Conservation (phyloP, 176 grass and related monocot genomes). For the Cenchrus americanus region DNA sequence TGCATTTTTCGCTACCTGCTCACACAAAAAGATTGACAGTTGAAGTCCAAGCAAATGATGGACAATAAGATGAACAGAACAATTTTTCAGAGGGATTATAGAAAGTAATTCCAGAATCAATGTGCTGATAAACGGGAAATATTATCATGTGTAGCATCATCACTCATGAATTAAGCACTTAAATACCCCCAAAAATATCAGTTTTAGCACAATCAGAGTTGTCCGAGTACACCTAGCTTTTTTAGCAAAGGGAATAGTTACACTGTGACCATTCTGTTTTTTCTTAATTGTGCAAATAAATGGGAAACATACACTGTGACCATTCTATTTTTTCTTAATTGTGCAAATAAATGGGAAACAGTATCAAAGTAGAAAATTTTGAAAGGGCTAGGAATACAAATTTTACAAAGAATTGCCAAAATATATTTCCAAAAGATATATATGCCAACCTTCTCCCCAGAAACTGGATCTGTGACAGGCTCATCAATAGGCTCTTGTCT, state of each 20-base stretch:
- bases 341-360: background rate
- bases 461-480: slow-evolving; percentile 84
- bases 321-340: background rate
- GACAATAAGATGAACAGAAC: slow-evolving; percentile 16
- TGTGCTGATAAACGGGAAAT: background rate
- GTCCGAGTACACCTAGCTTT: background rate
- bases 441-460: slow-evolving; percentile 80
- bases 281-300: background rate
- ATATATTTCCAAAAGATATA: background rate
- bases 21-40: slow-evolving; percentile 3
- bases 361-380: background rate
- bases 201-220: background rate
- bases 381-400: background rate
- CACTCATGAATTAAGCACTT: slow-evolving; percentile 8
- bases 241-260: slow-evolving; percentile 3
- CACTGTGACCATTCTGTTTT: background rate
- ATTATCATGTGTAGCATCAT: slow-evolving; percentile 13
- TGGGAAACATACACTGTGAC: background rate
- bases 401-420: slow-evolving; percentile 24
- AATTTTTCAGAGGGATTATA: background rate
- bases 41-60: slow-evolving; percentile 19
- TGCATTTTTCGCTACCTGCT: slow-evolving; percentile 80
- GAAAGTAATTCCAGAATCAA: background rate
- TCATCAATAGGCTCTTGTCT: slow-evolving; percentile 88
- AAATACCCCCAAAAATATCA: slow-evolving; percentile 6